Percentiles rank a stretch among this genome's conserved stretches.
phyloP scores from a whole-genome alignment of 495 filamentous ascomycete genomes.

The Trichoderma parareesei region DNA sequence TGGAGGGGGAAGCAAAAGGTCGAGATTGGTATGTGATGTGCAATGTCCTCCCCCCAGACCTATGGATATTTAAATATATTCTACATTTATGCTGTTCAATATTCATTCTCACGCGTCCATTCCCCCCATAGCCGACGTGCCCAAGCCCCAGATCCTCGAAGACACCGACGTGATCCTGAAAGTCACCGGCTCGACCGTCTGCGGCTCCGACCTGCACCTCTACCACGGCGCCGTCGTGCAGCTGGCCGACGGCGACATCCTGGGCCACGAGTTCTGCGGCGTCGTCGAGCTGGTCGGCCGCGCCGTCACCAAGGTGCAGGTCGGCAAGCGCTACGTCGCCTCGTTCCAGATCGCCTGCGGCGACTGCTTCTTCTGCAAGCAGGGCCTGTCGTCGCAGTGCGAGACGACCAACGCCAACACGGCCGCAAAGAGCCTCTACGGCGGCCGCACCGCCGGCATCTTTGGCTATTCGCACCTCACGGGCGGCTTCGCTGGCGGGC shows the following conservation, averaged over 20 bases:
- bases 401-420: constrained; percentile 69
- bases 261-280: constrained; percentile 41
- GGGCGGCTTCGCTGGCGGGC: constrained; percentile 82
- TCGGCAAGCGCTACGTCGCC: background rate
- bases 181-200: constrained; percentile 79
- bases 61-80: too few relatives aligned
- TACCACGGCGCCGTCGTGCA: constrained; percentile 66
- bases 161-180: constrained; percentile 72
- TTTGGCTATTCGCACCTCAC: constrained; percentile 73
- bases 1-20: constrained; percentile 69
- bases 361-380: constrained; percentile 51
- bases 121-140: constrained; percentile 41
- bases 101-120: too few relatives aligned
- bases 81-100: too few relatives aligned
- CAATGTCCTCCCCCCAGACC: too few relatives aligned
- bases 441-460: constrained; percentile 61
- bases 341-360: constrained; percentile 56
- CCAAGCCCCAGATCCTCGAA: constrained; percentile 64
- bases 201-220: constrained; percentile 79
- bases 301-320: constrained; percentile 17
- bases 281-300: constrained; percentile 28
- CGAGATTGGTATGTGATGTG: constrained; percentile 34
- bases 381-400: constrained; percentile 54
- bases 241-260: constrained; percentile 65
- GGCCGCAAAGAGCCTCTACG: constrained; percentile 64